Conservation (phyloP, 2,329 filamentous ascomycete genomes). For the Neofusicoccum kwambonambiense region DNA sequence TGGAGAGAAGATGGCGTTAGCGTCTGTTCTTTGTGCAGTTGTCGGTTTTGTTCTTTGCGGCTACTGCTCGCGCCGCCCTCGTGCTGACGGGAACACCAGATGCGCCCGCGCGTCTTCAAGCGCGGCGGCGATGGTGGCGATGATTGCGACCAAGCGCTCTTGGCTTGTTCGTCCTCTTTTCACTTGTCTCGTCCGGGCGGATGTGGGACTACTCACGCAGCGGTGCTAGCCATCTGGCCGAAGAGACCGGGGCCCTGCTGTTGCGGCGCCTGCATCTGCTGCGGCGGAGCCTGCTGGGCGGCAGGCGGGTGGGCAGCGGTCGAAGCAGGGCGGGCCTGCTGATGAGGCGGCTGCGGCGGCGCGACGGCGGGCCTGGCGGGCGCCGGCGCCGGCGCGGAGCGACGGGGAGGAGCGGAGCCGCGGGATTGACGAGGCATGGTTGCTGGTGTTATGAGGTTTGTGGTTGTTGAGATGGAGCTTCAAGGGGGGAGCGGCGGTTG, state of each 20-base stretch:
- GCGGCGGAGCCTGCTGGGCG: conserved; percentile 47
- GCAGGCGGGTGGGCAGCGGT: conserved; percentile 57
- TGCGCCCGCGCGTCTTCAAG: no score
- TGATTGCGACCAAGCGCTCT: neutral
- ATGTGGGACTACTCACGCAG: conserved; percentile 69
- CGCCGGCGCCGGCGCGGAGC: conserved; percentile 44
- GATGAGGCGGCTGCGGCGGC: conserved; percentile 54
- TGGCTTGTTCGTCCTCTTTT: neutral
- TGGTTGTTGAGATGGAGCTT: neutral
- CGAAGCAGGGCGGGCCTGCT: conserved; percentile 66
- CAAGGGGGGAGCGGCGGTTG: neutral
- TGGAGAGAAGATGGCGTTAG: no score
- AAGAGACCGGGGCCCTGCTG: conserved; percentile 79
- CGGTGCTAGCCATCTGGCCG: conserved; percentile 95
- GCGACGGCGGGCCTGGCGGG: conserved; percentile 59
- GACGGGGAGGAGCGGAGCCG: conserved; percentile 44
- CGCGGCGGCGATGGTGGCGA: neutral
- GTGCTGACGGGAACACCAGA: no score
- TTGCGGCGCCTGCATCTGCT: conserved; percentile 50
- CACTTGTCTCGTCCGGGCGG: neutral
- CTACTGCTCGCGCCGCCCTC: no score
- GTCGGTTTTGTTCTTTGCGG: no score
- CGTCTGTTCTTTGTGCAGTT: no score
- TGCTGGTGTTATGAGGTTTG: neutral
- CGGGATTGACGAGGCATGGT: conserved; percentile 50